phyloP scores from a whole-genome alignment of 331 rosid genomes.

The Telfairia occidentalis region DNA sequence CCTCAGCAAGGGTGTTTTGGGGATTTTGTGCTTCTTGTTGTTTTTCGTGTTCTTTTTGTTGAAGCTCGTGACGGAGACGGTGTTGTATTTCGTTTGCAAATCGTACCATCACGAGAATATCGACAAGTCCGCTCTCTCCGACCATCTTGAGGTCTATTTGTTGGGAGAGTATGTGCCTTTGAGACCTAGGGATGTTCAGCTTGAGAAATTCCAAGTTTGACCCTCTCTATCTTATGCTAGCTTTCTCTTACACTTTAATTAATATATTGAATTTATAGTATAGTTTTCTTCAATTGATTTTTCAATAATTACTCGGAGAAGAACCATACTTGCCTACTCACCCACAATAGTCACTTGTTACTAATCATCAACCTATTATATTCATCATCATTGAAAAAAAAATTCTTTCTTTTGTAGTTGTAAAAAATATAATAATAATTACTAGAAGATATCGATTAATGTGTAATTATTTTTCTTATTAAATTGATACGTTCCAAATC shows the following conservation, averaged over 20 bases:
- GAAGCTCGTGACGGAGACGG: slow-evolving; percentile 51
- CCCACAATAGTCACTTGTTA: no score
- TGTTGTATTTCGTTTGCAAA: slow-evolving; percentile 74
- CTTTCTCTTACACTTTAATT: background rate
- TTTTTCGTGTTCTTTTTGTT: slow-evolving; percentile 31
- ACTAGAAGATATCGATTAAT: no score
- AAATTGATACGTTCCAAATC: no score
- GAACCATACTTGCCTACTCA: no score
- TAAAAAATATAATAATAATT: no score
- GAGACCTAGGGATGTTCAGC: slow-evolving; percentile 60
- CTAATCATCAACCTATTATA: no score
- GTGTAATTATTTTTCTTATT: no score
- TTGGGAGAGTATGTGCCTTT: slow-evolving; percentile 58
- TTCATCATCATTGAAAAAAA: no score
- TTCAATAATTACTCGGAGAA: no score
- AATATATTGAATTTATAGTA: background rate
- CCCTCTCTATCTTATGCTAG: background rate
- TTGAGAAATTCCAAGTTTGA: slow-evolving; percentile 47
- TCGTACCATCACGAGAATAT: slow-evolving; percentile 78
- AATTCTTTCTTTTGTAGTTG: no score
- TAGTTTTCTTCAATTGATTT: no score
- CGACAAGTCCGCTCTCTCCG: slow-evolving; percentile 66
- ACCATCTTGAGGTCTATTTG: slow-evolving; percentile 53
- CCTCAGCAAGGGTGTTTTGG: slow-evolving; percentile 21
- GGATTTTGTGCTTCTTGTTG: slow-evolving; percentile 29